Percentiles rank a stretch among this genome's conserved stretches.
These are phyloP conservation scores for Chaetomium fimeti DNA, from an alignment of 495 filamentous ascomycete species.

Conservation along the genomic window DNA sequence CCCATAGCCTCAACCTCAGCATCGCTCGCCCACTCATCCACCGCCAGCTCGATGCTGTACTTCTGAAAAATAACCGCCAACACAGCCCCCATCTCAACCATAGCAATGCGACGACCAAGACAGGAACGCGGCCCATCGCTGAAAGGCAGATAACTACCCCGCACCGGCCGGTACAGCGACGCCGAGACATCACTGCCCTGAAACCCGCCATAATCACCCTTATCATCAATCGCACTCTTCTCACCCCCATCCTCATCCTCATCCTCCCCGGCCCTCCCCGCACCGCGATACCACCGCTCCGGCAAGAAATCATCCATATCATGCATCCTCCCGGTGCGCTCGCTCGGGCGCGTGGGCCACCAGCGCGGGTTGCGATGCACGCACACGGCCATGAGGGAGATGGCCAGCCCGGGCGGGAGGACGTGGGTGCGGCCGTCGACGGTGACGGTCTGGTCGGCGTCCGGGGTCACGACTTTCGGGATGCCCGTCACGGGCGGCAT, in stretches of 20 bases:
- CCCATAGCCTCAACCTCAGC: conserved; percentile 59
- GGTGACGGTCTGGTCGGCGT: conserved; percentile 51
- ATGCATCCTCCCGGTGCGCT: conserved; percentile 29
- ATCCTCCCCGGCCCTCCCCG: conserved; percentile 22
- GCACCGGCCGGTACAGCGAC: conserved; percentile 56
- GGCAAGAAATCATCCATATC: conserved; percentile 51
- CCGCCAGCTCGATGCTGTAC: conserved; percentile 65
- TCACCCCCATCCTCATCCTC: conserved; percentile 14
- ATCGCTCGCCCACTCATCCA: conserved; percentile 59
- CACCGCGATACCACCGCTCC: conserved; percentile 46
- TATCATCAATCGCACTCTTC: conserved; percentile 25
- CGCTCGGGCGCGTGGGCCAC: conserved; percentile 56
- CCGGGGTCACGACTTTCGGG: conserved; percentile 54
- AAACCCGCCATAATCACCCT: conserved; percentile 57
- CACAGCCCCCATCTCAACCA: conserved; percentile 71
- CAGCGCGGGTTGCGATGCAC: conserved; percentile 61
- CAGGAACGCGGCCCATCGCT: conserved; percentile 69
- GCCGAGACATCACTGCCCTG: conserved; percentile 53
- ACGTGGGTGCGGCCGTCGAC: conserved; percentile 50
- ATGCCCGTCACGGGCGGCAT: conserved; percentile 61
- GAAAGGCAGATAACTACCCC: conserved; percentile 71
- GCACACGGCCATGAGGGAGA: conserved; percentile 49
- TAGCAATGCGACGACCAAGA: conserved; percentile 68
- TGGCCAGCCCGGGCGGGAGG: conserved; percentile 48
- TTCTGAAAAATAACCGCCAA: conserved; percentile 63